phyloP scores from a whole-genome alignment of 1,284 basidiomycete species.

The Paramarasmius palmivorus region DNA sequence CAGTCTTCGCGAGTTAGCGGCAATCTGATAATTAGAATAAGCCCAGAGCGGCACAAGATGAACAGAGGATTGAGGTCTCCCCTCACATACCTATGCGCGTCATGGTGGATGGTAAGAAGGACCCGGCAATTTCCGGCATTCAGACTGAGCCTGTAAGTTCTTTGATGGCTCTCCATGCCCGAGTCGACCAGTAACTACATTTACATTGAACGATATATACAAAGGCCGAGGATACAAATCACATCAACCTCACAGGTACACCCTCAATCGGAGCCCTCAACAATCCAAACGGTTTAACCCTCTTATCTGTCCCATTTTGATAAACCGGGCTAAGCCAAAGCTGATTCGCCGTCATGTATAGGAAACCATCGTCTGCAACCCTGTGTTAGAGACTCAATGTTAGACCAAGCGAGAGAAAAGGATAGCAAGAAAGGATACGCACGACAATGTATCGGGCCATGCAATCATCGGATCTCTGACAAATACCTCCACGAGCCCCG shows the following conservation, averaged over 20 bases:
- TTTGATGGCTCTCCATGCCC: too few species aligned
- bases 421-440: neutral
- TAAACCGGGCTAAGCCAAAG: constrained; percentile 20
- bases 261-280: constrained; percentile 9
- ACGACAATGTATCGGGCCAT: constrained; percentile 23
- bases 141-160: too few species aligned
- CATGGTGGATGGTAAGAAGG: too few species aligned
- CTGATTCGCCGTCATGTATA: constrained; percentile 21
- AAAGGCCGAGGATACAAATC: neutral
- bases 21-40: too few species aligned
- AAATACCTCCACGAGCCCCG: constrained; percentile 26
- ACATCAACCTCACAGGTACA: constrained; percentile 2
- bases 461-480: constrained; percentile 28
- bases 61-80: too few species aligned
- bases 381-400: constrained; percentile 1
- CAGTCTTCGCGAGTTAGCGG: too few species aligned
- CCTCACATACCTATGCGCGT: too few species aligned
- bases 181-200: too few species aligned
- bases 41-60: too few species aligned
- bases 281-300: constrained; percentile 20
- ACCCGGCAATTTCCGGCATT: too few species aligned
- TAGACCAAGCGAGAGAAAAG: neutral
- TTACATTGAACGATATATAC: neutral
- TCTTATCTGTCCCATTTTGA: constrained; percentile 20
- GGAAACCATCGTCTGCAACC: constrained; percentile 19